A percentile compares a stretch with the other conserved stretches of the same genome.
These are phyloP conservation scores for Colletotrichum tofieldiae DNA, from an alignment of 2,329 filamentous ascomycete species.

Conservation along the genomic window DNA sequence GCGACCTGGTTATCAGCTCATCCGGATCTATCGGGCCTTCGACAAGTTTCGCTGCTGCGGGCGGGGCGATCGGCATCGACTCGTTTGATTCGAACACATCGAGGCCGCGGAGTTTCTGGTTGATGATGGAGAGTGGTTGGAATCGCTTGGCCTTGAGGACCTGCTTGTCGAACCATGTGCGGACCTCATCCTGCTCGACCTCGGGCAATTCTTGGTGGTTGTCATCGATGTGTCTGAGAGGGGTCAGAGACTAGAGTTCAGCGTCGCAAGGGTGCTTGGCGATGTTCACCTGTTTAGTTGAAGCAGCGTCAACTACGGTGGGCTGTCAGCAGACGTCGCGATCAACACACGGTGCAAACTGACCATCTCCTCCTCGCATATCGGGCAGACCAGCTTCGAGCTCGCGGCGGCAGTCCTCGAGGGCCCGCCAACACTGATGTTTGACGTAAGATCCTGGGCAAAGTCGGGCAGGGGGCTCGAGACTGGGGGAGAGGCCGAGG, in stretches of 20 bases:
- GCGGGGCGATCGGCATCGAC: constrained; percentile 58
- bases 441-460: constrained; percentile 84
- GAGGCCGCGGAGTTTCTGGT: constrained; percentile 92
- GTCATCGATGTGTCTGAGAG: constrained; percentile 79
- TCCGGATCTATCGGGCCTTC: constrained; percentile 80
- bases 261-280: constrained; percentile 9
- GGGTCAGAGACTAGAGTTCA: constrained; percentile 35
- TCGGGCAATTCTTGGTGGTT: constrained; percentile 91
- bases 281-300: constrained; percentile 82
- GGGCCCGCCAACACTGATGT: constrained; percentile 77
- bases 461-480: constrained; percentile 78
- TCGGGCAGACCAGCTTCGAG: constrained; percentile 89
- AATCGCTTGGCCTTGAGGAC: constrained; percentile 94
- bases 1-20: constrained; percentile 86
- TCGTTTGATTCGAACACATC: constrained; percentile 97
- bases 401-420: constrained; percentile 71
- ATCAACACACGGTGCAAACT: constrained; percentile 44
- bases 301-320: constrained; percentile 83
- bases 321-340: constrained; percentile 40
- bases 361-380: constrained; percentile 98
- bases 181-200: constrained; percentile 92
- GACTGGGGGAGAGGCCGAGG: constrained; percentile 73
- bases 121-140: constrained; percentile 90
- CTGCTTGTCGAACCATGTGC: constrained; percentile 97
- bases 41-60: constrained; percentile 56